phyloP scores from a whole-genome alignment of 768 basidiomycete genomes.

The Boletus bicolor region DNA sequence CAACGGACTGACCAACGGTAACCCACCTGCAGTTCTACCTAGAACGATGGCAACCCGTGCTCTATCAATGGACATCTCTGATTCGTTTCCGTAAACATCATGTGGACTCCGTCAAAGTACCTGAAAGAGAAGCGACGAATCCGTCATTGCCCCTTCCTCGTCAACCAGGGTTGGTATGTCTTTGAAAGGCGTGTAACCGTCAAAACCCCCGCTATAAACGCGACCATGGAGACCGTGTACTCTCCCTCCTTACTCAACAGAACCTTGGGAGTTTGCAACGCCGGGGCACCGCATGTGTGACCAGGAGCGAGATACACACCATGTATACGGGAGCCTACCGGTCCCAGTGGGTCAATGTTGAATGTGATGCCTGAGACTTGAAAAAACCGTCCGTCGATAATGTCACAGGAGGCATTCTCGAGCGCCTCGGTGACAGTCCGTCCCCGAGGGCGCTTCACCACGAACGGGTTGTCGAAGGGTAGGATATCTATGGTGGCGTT shows the following conservation, averaged over 20 bases:
- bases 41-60: conserved; percentile 5
- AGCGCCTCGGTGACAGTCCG: conserved; percentile 3
- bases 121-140: conserved; percentile 8
- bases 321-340: conserved; percentile 1
- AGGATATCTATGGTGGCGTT: background rate
- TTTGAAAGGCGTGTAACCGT: conserved; percentile 9
- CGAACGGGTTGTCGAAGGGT: conserved; percentile 3
- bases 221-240: conserved; percentile 5
- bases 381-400: conserved; percentile 6
- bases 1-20: conserved; percentile 2
- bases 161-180: background rate
- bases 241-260: background rate
- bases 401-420: conserved; percentile 6
- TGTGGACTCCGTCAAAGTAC: conserved; percentile 5
- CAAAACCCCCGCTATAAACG: conserved; percentile 13
- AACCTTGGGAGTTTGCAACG: background rate
- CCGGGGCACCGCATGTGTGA: background rate
- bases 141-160: conserved; percentile 1
- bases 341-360: background rate
- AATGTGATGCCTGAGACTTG: conserved; percentile 1
- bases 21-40: background rate
- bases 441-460: conserved; percentile 4
- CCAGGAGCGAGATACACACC: background rate
- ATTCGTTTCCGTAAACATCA: background rate
- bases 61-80: conserved; percentile 2